Evolutionary conservation across 768 basidiomycete species (phyloP).

Genomic region (Roridomyces roridus): DNA sequence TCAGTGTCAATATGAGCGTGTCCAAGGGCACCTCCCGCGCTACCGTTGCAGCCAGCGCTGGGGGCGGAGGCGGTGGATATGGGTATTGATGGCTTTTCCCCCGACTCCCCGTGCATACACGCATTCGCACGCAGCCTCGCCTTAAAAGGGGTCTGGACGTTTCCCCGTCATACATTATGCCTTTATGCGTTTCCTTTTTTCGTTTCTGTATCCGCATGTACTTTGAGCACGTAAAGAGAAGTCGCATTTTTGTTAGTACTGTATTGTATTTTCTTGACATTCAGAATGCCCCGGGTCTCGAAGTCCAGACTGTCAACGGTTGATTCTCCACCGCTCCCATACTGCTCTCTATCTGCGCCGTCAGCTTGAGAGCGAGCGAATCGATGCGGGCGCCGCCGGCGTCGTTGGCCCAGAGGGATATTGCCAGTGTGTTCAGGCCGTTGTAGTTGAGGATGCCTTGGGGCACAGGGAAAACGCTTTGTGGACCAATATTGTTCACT

Average conservation of each 20-base stretch:
- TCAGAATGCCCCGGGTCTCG: slow-evolving; percentile 39
- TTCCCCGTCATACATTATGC: too few species aligned
- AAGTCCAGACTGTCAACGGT: slow-evolving; percentile 39
- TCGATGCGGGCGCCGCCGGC: slow-evolving; percentile 47
- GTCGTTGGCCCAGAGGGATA: slow-evolving; percentile 54
- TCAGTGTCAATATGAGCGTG: slow-evolving; percentile 21
- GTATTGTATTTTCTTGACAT: too few species aligned
- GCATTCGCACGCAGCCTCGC: too few species aligned
- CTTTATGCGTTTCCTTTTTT: too few species aligned
- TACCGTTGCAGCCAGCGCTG: neutral
- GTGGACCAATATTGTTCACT: slow-evolving; percentile 53
- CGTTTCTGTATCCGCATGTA: too few species aligned
- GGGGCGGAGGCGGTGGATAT: slow-evolving; percentile 3
- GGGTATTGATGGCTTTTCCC: slow-evolving; percentile 3
- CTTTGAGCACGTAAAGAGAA: neutral
- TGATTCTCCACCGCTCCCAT: slow-evolving; percentile 41
- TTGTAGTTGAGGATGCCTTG: slow-evolving; percentile 58
- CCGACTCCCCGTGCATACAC: too few species aligned
- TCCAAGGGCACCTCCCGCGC: slow-evolving; percentile 11
- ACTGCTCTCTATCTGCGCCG: slow-evolving; percentile 44
- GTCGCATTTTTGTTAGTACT: neutral
- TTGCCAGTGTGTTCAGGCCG: slow-evolving; percentile 51
- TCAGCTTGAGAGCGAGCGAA: slow-evolving; percentile 44
- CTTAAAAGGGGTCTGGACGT: too few species aligned
- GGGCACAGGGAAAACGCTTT: slow-evolving; percentile 48